These are phyloP conservation scores for Limnomonas spitsbergensis DNA, from an alignment of 139 green algal genomes.

Conservation along the genomic window DNA sequence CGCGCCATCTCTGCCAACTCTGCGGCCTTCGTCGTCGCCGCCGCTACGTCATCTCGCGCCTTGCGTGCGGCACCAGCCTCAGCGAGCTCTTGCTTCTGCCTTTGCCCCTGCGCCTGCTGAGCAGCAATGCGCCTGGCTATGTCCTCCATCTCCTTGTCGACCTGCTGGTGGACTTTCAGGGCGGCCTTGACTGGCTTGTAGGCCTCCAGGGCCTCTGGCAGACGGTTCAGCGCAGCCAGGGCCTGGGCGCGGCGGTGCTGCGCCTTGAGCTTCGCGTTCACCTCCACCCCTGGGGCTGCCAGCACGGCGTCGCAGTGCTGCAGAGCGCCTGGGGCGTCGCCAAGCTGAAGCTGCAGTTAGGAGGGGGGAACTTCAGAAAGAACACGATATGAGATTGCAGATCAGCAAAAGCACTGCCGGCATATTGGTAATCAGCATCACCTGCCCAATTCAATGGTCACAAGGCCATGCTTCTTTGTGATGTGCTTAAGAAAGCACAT, in stretches of 20 bases:
- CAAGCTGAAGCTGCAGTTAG: background rate
- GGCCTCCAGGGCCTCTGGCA: slow-evolving; percentile 24
- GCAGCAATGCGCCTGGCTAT: background rate
- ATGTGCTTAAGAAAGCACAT: too few relatives aligned
- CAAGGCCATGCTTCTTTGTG: too few relatives aligned
- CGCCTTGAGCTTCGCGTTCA: slow-evolving; percentile 20
- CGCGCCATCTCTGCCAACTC: background rate
- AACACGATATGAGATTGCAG: too few relatives aligned
- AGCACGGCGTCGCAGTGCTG: slow-evolving; percentile 4
- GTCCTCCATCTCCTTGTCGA: slow-evolving; percentile 19
- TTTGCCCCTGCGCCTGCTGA: background rate
- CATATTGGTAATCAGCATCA: too few relatives aligned
- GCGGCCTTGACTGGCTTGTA: slow-evolving; percentile 16
- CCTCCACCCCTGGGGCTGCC: background rate
- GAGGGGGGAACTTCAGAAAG: too few relatives aligned
- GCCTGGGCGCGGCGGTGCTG: slow-evolving; percentile 26
- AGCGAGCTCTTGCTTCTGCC: background rate
- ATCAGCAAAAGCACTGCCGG: too few relatives aligned
- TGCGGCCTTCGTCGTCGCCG: background rate
- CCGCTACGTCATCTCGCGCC: background rate
- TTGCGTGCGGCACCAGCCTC: too few relatives aligned
- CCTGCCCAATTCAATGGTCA: too few relatives aligned
- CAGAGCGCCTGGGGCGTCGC: background rate
- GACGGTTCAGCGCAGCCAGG: slow-evolving; percentile 16
- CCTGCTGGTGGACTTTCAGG: background rate